Percentiles rank a stretch among this genome's conserved stretches.
Conservation (phyloP, 495 filamentous ascomycete genomes). For the Aspergillus asperescens region DNA sequence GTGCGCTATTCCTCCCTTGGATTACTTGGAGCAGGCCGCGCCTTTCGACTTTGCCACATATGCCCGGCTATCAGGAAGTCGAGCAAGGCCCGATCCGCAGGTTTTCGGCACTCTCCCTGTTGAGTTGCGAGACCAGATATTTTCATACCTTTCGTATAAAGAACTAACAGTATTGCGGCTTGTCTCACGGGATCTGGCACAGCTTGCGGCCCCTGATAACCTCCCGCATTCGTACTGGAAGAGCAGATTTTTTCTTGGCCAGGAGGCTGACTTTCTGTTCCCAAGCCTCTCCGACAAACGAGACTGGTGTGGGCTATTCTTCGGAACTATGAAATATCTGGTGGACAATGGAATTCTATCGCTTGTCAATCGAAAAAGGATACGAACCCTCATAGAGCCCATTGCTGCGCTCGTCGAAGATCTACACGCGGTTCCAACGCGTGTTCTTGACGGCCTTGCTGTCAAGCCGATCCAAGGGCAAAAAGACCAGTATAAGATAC, state of each 20-base stretch:
- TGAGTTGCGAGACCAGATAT: constrained; percentile 10
- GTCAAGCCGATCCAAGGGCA: background rate
- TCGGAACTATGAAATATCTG: constrained; percentile 1
- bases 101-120: constrained; percentile 5
- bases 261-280: constrained; percentile 21
- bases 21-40: constrained; percentile 5
- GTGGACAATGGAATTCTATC: background rate
- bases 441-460: background rate
- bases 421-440: background rate
- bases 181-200: constrained; percentile 10
- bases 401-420: constrained; percentile 45
- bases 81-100: background rate
- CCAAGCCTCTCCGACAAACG: background rate
- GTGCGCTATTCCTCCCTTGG: constrained; percentile 7
- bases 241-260: constrained; percentile 16
- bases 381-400: constrained; percentile 62
- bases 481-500: background rate
- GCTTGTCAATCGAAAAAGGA: constrained; percentile 15
- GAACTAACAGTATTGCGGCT: constrained; percentile 5
- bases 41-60: background rate
- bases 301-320: constrained; percentile 15
- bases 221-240: constrained; percentile 18
- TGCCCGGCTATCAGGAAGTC: too few relatives aligned
- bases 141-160: constrained; percentile 7
- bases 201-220: background rate